These are phyloP conservation scores for Kazachstania taianensis DNA, from an alignment of 805 yeast species.

Conservation along the genomic window DNA sequence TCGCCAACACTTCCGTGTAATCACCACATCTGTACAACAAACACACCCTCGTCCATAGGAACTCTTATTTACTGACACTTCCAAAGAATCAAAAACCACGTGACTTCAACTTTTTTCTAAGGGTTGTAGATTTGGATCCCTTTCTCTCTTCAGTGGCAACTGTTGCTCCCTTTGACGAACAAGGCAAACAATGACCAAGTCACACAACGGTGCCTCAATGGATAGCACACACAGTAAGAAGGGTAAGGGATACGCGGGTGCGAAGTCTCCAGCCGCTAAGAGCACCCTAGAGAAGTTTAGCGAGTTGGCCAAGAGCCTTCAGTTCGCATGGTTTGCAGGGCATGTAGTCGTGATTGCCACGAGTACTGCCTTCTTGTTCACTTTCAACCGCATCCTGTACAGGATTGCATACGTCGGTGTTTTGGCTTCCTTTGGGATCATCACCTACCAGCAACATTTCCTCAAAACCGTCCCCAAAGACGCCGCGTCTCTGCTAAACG, in stretches of 20 bases:
- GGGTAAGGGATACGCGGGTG: background rate
- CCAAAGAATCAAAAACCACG: background rate
- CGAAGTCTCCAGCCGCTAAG: background rate
- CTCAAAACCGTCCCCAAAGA: constrained; percentile 12
- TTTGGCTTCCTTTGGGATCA: constrained; percentile 64
- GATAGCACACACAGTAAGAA: background rate
- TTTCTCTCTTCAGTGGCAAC: background rate
- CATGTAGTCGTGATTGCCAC: constrained; percentile 39
- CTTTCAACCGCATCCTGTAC: constrained; percentile 42
- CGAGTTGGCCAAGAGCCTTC: constrained; percentile 36
- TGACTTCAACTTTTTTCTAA: too few relatives aligned
- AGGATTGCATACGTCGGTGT: constrained; percentile 53
- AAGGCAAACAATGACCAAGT: background rate
- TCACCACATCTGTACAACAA: too few relatives aligned
- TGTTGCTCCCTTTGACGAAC: too few relatives aligned
- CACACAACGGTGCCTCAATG: background rate
- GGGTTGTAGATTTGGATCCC: too few relatives aligned
- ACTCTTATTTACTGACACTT: background rate
- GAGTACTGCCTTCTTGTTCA: constrained; percentile 25
- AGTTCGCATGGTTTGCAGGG: constrained; percentile 70
- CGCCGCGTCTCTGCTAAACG: constrained; percentile 30
- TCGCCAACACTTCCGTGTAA: too few relatives aligned
- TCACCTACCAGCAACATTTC: constrained; percentile 50
- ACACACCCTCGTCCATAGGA: too few relatives aligned
- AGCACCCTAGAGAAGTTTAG: constrained; percentile 8